A percentile compares a stretch with the other conserved stretches of the same genome.
phyloP scores from a whole-genome alignment of 1,284 basidiomycete species.

The Kalmanozyma brasiliensis region DNA sequence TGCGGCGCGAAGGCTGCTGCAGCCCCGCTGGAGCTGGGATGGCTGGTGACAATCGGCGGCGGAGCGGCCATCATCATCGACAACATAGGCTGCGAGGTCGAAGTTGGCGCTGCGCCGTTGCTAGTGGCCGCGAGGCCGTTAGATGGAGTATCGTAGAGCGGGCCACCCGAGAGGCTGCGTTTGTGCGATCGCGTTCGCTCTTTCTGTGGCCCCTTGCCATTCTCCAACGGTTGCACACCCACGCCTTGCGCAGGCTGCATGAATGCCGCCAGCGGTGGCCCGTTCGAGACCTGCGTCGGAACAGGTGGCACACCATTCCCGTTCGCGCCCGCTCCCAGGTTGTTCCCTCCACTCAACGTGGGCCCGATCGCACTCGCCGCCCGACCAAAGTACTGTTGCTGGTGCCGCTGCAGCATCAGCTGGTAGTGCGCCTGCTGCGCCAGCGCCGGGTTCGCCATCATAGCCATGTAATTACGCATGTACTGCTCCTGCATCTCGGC shows the following conservation, averaged over 20 bases:
- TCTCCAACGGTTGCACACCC: slow-evolving; percentile 4
- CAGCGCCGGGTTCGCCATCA: slow-evolving; percentile 46
- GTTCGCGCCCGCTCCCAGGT: slow-evolving; percentile 23
- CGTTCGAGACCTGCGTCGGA: not conserved
- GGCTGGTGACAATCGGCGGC: slow-evolving; percentile 2
- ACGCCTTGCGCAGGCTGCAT: slow-evolving; percentile 29
- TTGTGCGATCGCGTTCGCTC: slow-evolving; percentile 5
- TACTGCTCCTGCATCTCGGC: slow-evolving; percentile 46
- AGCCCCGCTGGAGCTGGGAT: not conserved
- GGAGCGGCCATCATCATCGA: slow-evolving; percentile 54
- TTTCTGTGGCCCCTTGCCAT: not conserved
- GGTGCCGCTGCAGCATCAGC: slow-evolving; percentile 43
- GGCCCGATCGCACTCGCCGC: slow-evolving; percentile 33
- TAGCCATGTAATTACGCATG: slow-evolving; percentile 54
- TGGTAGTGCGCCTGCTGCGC: slow-evolving; percentile 49
- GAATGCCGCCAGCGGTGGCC: slow-evolving; percentile 37
- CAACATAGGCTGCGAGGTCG: slow-evolving; percentile 32
- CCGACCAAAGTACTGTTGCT: slow-evolving; percentile 43
- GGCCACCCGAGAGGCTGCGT: slow-evolving; percentile 15
- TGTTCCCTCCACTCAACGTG: not conserved
- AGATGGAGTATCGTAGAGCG: slow-evolving; percentile 5
- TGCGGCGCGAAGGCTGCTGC: slow-evolving; percentile 8
- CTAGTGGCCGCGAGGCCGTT: not conserved
- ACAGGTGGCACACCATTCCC: slow-evolving; percentile 12
- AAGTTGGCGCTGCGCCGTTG: not conserved